Conservation (phyloP, 768 basidiomycete genomes). For the Leccinum subgranulosum region DNA sequence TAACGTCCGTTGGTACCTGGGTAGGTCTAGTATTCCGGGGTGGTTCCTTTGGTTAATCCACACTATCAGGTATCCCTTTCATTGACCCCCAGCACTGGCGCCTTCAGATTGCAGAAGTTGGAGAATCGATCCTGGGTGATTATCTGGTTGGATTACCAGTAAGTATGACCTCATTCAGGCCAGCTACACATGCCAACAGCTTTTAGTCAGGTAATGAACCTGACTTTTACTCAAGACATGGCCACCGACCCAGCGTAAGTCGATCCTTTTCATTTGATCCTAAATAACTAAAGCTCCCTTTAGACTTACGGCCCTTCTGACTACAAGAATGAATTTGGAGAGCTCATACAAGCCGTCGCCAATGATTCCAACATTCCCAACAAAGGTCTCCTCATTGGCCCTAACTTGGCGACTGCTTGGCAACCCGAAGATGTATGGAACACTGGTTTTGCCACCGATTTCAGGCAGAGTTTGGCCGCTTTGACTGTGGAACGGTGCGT, state of each 20-base stretch:
- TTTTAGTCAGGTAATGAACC: conserved; percentile 73
- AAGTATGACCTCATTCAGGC: neutral
- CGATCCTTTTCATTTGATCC: too few relatives aligned
- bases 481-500: conserved; percentile 57
- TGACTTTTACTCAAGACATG: conserved; percentile 59
- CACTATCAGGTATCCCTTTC: conserved; percentile 50
- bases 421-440: conserved; percentile 50
- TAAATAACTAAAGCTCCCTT: neutral
- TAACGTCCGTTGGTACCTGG: conserved; percentile 63
- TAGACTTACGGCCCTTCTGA: conserved; percentile 30
- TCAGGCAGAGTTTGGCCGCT: conserved; percentile 37
- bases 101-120: conserved; percentile 52
- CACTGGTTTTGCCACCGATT: conserved; percentile 47
- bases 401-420: conserved; percentile 57
- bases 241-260: conserved; percentile 28
- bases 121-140: conserved; percentile 60
- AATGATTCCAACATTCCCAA: conserved; percentile 38
- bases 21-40: conserved; percentile 25
- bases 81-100: conserved; percentile 56
- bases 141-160: conserved; percentile 54
- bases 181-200: neutral
- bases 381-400: conserved; percentile 55
- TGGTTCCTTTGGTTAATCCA: conserved; percentile 7
- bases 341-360: conserved; percentile 42
- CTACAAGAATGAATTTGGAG: conserved; percentile 52